Percentiles rank a stretch among this genome's conserved stretches.
phyloP scores from a whole-genome alignment of 352 stramenopile genomes.

The Globisporangium sylvaticum region DNA sequence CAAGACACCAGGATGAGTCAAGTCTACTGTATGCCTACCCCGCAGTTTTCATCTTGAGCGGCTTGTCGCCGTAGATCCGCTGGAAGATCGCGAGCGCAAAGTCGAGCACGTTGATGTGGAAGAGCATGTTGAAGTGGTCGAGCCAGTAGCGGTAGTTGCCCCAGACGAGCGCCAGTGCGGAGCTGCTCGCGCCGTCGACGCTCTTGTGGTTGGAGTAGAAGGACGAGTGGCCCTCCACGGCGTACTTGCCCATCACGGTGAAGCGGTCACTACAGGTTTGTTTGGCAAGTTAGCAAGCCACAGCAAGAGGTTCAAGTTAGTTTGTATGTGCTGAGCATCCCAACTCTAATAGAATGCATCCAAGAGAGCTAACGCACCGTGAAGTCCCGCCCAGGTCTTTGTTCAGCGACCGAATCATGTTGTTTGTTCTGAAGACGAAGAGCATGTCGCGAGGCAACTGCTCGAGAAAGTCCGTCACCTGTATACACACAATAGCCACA shows the following conservation, averaged over 20 bases:
- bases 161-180: conserved; percentile 15
- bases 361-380: conserved; percentile 24
- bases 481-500: neutral
- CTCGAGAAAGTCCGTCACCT: conserved; percentile 82
- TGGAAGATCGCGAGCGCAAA: conserved; percentile 46
- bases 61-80: conserved; percentile 24
- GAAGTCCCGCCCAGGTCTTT: conserved; percentile 82
- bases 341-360: neutral
- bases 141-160: conserved; percentile 43
- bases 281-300: neutral
- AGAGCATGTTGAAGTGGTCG: conserved; percentile 61
- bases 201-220: conserved; percentile 25
- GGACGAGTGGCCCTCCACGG: conserved; percentile 52
- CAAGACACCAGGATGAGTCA: too few relatives aligned
- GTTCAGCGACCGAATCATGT: conserved; percentile 89
- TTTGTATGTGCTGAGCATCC: neutral
- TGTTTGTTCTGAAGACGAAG: conserved; percentile 90
- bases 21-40: neutral
- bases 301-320: neutral
- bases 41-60: conserved; percentile 31
- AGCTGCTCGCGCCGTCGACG: neutral
- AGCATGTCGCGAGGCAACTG: conserved; percentile 87
- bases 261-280: conserved; percentile 55
- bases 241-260: conserved; percentile 69
- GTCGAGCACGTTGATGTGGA: conserved; percentile 59